phyloP scores from a whole-genome alignment of 2,329 filamentous ascomycete species.

The Penicillium sp. region DNA sequence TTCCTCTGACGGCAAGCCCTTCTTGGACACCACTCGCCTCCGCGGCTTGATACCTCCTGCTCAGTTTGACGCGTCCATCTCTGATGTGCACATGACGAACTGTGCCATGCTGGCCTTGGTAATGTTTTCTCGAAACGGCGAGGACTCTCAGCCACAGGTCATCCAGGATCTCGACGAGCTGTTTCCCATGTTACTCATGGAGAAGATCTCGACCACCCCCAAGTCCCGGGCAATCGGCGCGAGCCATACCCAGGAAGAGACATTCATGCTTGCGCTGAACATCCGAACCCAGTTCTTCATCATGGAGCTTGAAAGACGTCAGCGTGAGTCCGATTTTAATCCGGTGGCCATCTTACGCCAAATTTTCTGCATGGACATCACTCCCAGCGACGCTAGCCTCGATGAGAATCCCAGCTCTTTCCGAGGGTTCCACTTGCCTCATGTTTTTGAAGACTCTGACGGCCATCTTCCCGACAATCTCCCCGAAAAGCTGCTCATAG shows the following conservation, averaged over 20 bases:
- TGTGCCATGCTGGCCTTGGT: slow-evolving; percentile 43
- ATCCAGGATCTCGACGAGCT: slow-evolving; percentile 35
- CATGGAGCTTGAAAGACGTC: slow-evolving; percentile 38
- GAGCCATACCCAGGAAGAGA: slow-evolving; percentile 44
- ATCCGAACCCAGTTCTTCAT: slow-evolving; percentile 59
- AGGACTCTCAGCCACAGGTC: slow-evolving; percentile 17
- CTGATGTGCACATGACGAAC: slow-evolving; percentile 48
- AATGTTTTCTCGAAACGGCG: slow-evolving; percentile 35
- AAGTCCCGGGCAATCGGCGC: slow-evolving; percentile 29
- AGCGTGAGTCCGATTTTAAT: slow-evolving; percentile 36
- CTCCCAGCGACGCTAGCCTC: slow-evolving; percentile 17
- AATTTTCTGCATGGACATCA: slow-evolving; percentile 42
- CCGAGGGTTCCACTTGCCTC: slow-evolving; percentile 28
- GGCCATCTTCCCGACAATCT: slow-evolving; percentile 40
- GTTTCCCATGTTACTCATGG: slow-evolving; percentile 40
- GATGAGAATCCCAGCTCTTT: slow-evolving; percentile 16
- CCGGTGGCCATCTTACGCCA: slow-evolving; percentile 42
- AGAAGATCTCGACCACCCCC: slow-evolving; percentile 1
- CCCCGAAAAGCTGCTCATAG: slow-evolving; percentile 34
- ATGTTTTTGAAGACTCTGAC: slow-evolving; percentile 40
- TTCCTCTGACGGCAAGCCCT: slow-evolving; percentile 26
- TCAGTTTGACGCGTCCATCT: slow-evolving; percentile 31
- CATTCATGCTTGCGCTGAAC: slow-evolving; percentile 53
- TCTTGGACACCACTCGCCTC: slow-evolving; percentile 38
- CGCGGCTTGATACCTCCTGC: slow-evolving; percentile 31